phyloP scores from a whole-genome alignment of 345 rosid genomes.

The Toxicodendron radicans region DNA sequence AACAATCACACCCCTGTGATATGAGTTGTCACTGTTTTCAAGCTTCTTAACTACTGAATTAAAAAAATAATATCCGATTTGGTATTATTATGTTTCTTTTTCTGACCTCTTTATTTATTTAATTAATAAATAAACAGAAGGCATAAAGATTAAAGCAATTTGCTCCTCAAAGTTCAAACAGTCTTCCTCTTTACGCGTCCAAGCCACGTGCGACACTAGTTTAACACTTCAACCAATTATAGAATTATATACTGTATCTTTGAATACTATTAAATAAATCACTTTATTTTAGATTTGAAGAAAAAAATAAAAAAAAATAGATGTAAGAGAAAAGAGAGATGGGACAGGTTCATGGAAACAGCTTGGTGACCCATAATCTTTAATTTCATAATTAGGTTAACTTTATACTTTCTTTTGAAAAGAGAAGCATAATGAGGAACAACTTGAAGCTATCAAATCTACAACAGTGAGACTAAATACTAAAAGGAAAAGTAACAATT shows the following conservation, averaged over 20 bases:
- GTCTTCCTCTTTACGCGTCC: constrained; percentile 37
- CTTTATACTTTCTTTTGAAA: constrained; percentile 6
- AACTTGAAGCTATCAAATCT: constrained; percentile 2
- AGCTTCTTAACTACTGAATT: too few species aligned
- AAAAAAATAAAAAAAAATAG: neutral
- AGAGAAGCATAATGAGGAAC: neutral
- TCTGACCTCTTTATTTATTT: constrained; percentile 7
- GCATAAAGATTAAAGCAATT: neutral
- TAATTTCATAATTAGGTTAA: constrained; percentile 11
- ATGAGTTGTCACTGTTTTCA: too few species aligned
- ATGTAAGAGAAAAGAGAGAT: neutral
- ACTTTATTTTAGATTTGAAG: too few species aligned
- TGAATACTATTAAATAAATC: too few species aligned
- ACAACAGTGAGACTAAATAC: neutral
- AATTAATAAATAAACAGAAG: constrained; percentile 1
- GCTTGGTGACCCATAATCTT: neutral
- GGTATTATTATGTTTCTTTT: constrained; percentile 4
- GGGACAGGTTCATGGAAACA: neutral
- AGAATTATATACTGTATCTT: too few species aligned
- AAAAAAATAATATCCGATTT: neutral
- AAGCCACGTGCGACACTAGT: constrained; percentile 24
- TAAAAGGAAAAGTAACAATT: too few species aligned
- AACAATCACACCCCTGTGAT: too few species aligned
- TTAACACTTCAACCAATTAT: neutral
- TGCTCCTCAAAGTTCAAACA: constrained; percentile 15